Base-by-base conservation (phyloP, 1,284 basidiomycete species). In the Sphaerobolus stellatus region DNA sequence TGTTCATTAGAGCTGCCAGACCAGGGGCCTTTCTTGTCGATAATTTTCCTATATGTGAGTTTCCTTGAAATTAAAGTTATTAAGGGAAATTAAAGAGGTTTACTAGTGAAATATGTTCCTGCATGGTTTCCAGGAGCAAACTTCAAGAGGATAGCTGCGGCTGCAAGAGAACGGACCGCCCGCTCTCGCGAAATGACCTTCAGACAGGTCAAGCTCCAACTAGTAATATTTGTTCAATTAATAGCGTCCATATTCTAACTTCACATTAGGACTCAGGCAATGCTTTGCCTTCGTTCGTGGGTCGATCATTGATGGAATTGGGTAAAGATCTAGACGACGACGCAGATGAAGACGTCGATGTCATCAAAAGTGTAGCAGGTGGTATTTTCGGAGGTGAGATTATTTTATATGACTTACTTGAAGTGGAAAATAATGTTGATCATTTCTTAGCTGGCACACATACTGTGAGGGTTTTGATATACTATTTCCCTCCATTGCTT, bases 21-120 rank as follows among this genome's bases (percentile, higher is more conserved):
- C 74, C 73, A 0, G 72, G 70, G 16, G 68, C 70, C 48, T 74
- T 71, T 57, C 50, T 63, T 54, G 71, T 75, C 2, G 73, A 76
- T 62, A 65, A 62, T 36, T 66, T 73, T 48, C 71, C 73, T 0
- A 50, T 65, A 2, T 56, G 67, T 69, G 47, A 31, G 54, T 46
- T 11, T 33, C 34, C 48, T 34, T 48, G 13, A 14, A 44, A 14
- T 22, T 14, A 9, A 16, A 44, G 16, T 11, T 14, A 14, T 16
- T 11, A 29, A 13, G 20, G 11, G 28, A 9, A 48, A 14, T 30
- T 24, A 13, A 28, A n/a, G n/a, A n/a, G n/a, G n/a, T n/a, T 30
- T 49, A 27, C 2, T 49, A 68, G 66, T 74, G 50, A 69, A 69
- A 57, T 63, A 70, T 46, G 50, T 73, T 9, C 74, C 73, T 2